phyloP scores from a whole-genome alignment of 306 rosid genomes.

The Cicer judaicum region DNA sequence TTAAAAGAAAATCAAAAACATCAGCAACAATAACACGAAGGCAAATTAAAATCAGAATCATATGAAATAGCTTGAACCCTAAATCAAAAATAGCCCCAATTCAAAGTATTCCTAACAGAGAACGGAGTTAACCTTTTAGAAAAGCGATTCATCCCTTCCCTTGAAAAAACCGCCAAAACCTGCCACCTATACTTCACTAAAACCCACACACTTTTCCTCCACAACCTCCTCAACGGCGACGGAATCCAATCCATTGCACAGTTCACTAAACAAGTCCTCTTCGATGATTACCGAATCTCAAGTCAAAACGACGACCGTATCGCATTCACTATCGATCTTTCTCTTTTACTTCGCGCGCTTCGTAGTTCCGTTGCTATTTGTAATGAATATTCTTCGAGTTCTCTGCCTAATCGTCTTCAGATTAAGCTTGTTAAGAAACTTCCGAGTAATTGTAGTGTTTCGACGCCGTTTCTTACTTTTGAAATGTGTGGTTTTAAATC shows the following conservation, averaged over 20 bases:
- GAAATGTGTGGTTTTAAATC: constrained; percentile 83
- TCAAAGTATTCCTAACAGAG: constrained; percentile 81
- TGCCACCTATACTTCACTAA: constrained; percentile 78
- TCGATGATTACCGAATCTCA: constrained; percentile 80
- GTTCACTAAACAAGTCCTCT: constrained; percentile 76
- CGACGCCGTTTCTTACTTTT: constrained; percentile 81
- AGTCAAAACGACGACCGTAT: constrained; percentile 87
- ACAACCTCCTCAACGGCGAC: constrained; percentile 86
- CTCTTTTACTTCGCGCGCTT: constrained; percentile 87
- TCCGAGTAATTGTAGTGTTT: constrained; percentile 62
- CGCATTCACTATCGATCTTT: constrained; percentile 80
- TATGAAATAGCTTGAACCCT: too few species aligned
- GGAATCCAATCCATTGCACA: constrained; percentile 89
- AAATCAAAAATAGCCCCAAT: too few species aligned
- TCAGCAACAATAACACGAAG: too few species aligned
- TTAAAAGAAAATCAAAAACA: too few species aligned
- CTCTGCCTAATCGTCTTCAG: constrained; percentile 64
- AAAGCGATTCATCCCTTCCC: constrained; percentile 80
- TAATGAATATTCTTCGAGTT: constrained; percentile 45
- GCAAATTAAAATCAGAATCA: too few species aligned
- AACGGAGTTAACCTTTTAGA: constrained; percentile 78
- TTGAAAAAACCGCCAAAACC: constrained; percentile 75
- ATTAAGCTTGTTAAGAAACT: constrained; percentile 86
- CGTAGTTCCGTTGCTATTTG: constrained; percentile 83
- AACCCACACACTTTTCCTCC: constrained; percentile 83